Base-by-base conservation (phyloP, 2,329 filamentous ascomycete genomes). In the Fusarium annulatum region DNA sequence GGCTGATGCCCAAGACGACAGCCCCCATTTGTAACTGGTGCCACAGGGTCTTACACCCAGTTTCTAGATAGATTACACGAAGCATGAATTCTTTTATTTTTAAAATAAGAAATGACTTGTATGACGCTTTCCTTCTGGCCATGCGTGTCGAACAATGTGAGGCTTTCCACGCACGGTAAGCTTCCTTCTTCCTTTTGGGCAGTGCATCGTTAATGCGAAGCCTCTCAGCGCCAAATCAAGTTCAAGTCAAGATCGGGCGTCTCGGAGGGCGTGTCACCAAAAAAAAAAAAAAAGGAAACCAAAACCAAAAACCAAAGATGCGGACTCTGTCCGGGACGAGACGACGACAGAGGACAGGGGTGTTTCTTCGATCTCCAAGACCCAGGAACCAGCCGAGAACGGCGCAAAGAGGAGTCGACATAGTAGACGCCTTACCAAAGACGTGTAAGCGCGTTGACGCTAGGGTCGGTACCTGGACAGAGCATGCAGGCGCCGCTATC, bases 381-480 rank as follows among this genome's bases (percentile, higher is more conserved):
- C 66, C 66, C 71, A 73, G 71, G 71, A 74, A 73, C 71, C 67
- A 73, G 65, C 71, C 70, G 70, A 72, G 70, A 72, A 71, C 70
- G 70, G 70, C 67, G 55, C 51, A 66, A 33, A 60, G 62, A 67
- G 71, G 71, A 57, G 71, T 73, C 56, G 48, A 49, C 36, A 63
- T 73, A 73, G 55, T 38, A 72, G 53, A 56, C 43, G 39, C 51
- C 16, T 64, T 67, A 21, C 71, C 28, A 9, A 41, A 64, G 11
- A 33, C 9, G 58, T 71, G 28, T 30, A 73, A 74, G 71, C 51
- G 71, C 16, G 12, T 23, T 4, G 2, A 18, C n/a, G 39, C 58
- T 63, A 67, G 34, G 55, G 58, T 62, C 64, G 69, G 72, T 77
- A 76, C 74, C 73, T 75, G 69, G 73, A 61, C 57, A 52, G 42